Conservation (phyloP, 176 grass and related monocot genomes). For the Chloris gayana region DNA sequence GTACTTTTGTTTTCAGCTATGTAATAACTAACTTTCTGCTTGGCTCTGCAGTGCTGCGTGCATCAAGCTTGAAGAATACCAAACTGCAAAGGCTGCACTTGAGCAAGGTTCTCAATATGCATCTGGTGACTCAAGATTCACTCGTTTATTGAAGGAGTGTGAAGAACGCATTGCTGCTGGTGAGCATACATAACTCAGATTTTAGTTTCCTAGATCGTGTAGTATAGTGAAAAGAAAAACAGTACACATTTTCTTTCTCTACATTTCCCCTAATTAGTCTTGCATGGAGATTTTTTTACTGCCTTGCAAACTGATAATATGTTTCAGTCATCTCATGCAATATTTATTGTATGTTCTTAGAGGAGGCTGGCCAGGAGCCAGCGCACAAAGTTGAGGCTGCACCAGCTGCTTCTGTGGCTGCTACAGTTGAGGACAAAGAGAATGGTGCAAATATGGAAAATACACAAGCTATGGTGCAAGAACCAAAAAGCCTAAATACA, state of each 20-base stretch:
- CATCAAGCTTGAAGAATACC: constrained; percentile 88
- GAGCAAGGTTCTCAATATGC: constrained; percentile 61
- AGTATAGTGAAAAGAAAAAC: background rate
- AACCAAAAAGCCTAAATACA: constrained; percentile 72
- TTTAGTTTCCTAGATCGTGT: background rate
- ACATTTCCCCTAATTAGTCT: background rate
- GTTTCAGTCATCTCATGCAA: background rate
- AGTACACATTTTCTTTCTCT: background rate
- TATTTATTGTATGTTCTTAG: constrained; percentile 35
- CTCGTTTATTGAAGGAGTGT: constrained; percentile 77
- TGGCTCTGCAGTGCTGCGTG: constrained; percentile 71
- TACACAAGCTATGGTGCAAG: constrained; percentile 49
- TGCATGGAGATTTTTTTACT: background rate
- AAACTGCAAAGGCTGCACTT: constrained; percentile 87
- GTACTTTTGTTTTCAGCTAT: constrained; percentile 28
- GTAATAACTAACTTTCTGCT: background rate
- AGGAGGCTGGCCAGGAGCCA: constrained; percentile 50
- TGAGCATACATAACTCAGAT: constrained; percentile 21
- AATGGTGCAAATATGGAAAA: constrained; percentile 25
- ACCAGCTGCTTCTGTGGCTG: constrained; percentile 25
- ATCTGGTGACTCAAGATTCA: constrained; percentile 76
- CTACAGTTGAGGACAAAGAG: constrained; percentile 35
- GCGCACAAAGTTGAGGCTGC: constrained; percentile 34
- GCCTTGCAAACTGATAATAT: background rate
- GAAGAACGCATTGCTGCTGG: constrained; percentile 73